A percentile compares a stretch with the other conserved stretches of the same genome.
phyloP scores from a whole-genome alignment of 805 yeast species.

The Metschnikowia proteae region DNA sequence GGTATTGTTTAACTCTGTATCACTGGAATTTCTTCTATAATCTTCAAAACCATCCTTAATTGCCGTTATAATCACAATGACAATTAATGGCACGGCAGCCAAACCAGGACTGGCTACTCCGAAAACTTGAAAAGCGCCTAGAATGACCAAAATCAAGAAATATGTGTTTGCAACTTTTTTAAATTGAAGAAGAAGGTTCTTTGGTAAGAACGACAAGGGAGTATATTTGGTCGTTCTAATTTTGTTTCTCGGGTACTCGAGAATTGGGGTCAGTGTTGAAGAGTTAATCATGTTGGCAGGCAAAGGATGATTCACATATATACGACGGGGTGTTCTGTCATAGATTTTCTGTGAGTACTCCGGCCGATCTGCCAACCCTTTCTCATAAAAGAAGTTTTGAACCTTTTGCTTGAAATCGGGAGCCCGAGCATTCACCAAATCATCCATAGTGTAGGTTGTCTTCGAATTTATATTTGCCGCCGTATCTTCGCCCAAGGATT shows the following conservation, averaged over 20 bases:
- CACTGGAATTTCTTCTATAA: conserved; percentile 67
- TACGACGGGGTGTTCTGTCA: conserved; percentile 36
- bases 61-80: conserved; percentile 70
- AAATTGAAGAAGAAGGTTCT: conserved; percentile 66
- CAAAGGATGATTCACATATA: conserved; percentile 48
- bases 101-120: conserved; percentile 79
- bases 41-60: conserved; percentile 80
- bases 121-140: conserved; percentile 74
- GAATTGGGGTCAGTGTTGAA: conserved; percentile 53
- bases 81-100: conserved; percentile 74
- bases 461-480: neutral
- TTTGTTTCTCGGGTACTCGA: conserved; percentile 78
- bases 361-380: conserved; percentile 29
- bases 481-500: neutral
- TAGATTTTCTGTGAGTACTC: conserved; percentile 36
- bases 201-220: conserved; percentile 83
- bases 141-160: conserved; percentile 71
- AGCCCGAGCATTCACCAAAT: conserved; percentile 10
- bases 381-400: conserved; percentile 17
- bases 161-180: conserved; percentile 87
- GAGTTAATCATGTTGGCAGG: conserved; percentile 46
- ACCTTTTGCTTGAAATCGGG: conserved; percentile 11
- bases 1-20: conserved; percentile 69
- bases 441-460: conserved; percentile 13
- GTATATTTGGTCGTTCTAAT: conserved; percentile 95